Evolutionary conservation across 352 stramenopile genomes (phyloP).

Genomic region (Elongisporangium senticosum): DNA sequence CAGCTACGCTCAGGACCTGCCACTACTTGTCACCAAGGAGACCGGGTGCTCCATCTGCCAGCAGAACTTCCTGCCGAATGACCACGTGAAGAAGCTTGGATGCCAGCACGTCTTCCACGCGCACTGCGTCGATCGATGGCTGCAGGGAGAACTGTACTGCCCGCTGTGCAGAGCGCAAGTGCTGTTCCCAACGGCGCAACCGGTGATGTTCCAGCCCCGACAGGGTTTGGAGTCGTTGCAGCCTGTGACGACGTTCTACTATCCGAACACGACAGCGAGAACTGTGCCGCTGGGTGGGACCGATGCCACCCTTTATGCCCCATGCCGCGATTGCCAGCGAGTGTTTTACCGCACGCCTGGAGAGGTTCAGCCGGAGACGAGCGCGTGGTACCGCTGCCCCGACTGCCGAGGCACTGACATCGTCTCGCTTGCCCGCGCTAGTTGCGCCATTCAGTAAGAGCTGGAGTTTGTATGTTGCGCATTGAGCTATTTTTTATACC

Average conservation of each 20-base stretch:
- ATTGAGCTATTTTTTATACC: not conserved
- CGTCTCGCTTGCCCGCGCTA: constrained; percentile 40
- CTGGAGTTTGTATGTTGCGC: not conserved
- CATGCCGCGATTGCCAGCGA: constrained; percentile 55
- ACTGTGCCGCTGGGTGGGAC: constrained; percentile 28
- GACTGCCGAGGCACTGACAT: constrained; percentile 48
- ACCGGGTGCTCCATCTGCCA: constrained; percentile 35
- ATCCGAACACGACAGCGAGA: not conserved
- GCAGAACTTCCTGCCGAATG: constrained; percentile 19
- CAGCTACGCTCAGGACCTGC: not conserved
- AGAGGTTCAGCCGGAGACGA: constrained; percentile 52
- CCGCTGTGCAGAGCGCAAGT: constrained; percentile 55
- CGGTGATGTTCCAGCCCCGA: constrained; percentile 6
- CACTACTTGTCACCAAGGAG: constrained; percentile 11
- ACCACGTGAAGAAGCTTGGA: constrained; percentile 44
- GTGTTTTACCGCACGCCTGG: constrained; percentile 55
- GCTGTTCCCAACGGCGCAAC: constrained; percentile 37
- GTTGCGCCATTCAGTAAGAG: constrained; percentile 48
- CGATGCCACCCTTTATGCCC: constrained; percentile 27
- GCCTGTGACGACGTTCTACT: constrained; percentile 11
- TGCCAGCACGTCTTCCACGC: constrained; percentile 66
- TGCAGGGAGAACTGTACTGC: constrained; percentile 38
- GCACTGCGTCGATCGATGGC: constrained; percentile 48
- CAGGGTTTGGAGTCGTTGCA: not conserved
- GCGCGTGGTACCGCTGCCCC: constrained; percentile 63